Evolutionary conservation across 2,329 filamentous ascomycete genomes (phyloP), one percentile per base, ranked within the genome.

Genomic region (Fusarium sp.): DNA sequence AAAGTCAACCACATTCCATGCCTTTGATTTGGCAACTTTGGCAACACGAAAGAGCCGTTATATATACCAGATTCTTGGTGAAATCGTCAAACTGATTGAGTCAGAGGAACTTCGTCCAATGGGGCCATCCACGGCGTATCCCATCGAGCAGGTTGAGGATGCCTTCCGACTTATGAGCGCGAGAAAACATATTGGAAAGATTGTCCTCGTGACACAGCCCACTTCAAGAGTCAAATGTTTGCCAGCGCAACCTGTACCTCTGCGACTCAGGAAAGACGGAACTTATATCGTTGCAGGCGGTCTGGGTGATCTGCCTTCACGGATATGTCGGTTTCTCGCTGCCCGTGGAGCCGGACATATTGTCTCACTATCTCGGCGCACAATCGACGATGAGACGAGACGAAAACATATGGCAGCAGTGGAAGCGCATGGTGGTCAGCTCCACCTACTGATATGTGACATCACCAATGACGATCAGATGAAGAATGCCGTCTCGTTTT

Each of bases 301-400:
- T 15, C 45, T 64, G 5, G 62, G 62, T 1, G 62, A 64, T 44
- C 24, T 64, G 2, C 62, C 62, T 2, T 64, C 62, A 10, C 47
- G 56, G n/a, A 64, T 64, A 4, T 51, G 56, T 38, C 62, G 38
- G 11, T 64, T 64, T 14, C 38, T 64, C 4, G 62, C 62, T 33
- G 45, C 56, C 24, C 62, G 38, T n/a, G 62, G 45, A 44, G 62
- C 62, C 2, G 62, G 62, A n/a, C 56, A 64, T 44, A 62, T 64
- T 10, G 62, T 64, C 3, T 64, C 62, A 11, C 62, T 64, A 5
- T 64, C 62, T 11, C 28, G 62, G 10, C 56, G 62, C 10, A 51
- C 45, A 6, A 62, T 64, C 8, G 62, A 64, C 11, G 56, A 64
- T 6, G 56, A 62, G 24, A 64, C 45, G 6, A 62, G 56, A 26